A percentile compares a stretch with the other conserved stretches of the same genome.
These are phyloP conservation scores for Tetrahymena thermophila DNA, from an alignment of 73 alveolate species.

Conservation along the genomic window DNA sequence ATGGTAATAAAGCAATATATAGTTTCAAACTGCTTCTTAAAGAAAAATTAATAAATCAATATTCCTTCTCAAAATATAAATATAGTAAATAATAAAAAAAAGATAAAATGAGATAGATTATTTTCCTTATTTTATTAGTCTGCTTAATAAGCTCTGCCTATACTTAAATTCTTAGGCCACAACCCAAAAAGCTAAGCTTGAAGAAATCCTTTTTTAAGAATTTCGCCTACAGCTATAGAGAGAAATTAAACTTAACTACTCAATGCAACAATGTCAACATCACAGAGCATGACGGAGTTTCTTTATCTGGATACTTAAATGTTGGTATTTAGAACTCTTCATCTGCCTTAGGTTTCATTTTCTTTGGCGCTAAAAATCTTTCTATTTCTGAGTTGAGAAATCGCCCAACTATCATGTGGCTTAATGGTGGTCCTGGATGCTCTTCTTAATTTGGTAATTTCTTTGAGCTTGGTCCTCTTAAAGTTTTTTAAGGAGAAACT, in stretches of 20 bases:
- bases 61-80: not conserved
- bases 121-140: not conserved
- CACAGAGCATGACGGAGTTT: not conserved
- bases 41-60: not conserved
- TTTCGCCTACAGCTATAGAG: not conserved
- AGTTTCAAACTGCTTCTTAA: not conserved
- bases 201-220: not conserved
- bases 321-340: not conserved
- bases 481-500: not conserved
- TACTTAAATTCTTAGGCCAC: not conserved
- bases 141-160: not conserved
- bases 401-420: conserved; percentile 33
- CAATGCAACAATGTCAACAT: not conserved
- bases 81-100: not conserved
- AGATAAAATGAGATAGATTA: not conserved
- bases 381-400: not conserved
- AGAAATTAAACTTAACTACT: not conserved
- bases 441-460: conserved; percentile 38
- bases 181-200: not conserved
- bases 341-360: conserved; percentile 24
- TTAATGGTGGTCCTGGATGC: conserved; percentile 47
- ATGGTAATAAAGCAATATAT: not conserved
- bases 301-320: not conserved
- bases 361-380: conserved; percentile 26
- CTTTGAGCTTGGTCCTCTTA: conserved; percentile 35